phyloP scores from a whole-genome alignment of 176 grass and related monocot genomes.

The Phragmites australis region DNA sequence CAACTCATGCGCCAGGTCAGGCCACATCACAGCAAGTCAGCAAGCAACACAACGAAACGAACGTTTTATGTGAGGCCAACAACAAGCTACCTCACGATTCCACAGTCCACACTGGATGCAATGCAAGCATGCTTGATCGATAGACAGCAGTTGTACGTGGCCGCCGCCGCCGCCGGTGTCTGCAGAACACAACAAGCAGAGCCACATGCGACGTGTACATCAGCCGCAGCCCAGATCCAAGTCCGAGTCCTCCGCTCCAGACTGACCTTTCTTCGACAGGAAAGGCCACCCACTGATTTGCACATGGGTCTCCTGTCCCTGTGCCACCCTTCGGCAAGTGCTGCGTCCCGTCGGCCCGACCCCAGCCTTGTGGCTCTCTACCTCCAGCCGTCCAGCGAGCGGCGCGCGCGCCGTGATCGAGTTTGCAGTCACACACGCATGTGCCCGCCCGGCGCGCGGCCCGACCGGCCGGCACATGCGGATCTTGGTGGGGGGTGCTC shows the following conservation, averaged over 20 bases:
- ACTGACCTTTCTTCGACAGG: constrained; percentile 19
- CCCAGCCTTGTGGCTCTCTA: background rate
- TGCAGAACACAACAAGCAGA: no score
- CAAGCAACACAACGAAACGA: background rate
- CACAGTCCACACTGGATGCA: background rate
- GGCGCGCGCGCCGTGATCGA: no score
- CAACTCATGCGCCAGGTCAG: background rate
- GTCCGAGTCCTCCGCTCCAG: background rate
- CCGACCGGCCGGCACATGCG: constrained; percentile 17
- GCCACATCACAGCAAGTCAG: background rate
- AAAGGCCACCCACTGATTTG: constrained; percentile 13
- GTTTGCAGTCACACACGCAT: no score
- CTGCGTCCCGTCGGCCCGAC: background rate
- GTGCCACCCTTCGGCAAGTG: background rate
- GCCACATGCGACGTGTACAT: background rate
- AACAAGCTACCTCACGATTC: no score
- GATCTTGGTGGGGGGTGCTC: constrained; percentile 1
- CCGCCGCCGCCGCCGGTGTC: background rate
- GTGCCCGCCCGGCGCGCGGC: background rate
- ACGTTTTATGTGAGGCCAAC: no score
- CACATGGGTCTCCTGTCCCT: constrained; percentile 21
- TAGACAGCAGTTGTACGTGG: background rate
- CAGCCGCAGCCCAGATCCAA: constrained; percentile 14
- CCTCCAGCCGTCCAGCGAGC: no score
- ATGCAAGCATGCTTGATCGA: background rate